phyloP scores from a whole-genome alignment of 768 basidiomycete genomes.

The Xerocomus spinulosus region DNA sequence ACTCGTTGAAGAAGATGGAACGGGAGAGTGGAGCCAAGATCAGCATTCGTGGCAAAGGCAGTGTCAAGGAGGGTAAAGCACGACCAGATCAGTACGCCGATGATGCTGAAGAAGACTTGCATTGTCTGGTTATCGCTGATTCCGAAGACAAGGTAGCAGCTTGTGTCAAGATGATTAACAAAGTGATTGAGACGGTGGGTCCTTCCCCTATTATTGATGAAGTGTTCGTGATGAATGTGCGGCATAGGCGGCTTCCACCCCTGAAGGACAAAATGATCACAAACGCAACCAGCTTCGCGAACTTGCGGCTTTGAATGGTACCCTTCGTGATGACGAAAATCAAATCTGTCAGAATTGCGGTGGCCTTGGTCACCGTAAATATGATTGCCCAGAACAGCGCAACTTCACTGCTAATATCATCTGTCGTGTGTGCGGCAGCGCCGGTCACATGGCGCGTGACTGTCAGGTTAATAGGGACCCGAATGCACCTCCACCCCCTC shows the following conservation, averaged over 20 bases:
- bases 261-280: slow-evolving; percentile 99
- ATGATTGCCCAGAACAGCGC: slow-evolving; percentile 96
- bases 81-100: slow-evolving; percentile 91
- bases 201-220: not conserved
- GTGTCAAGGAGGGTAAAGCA: slow-evolving; percentile 98
- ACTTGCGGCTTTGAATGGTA: slow-evolving; percentile 95
- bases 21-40: slow-evolving; percentile 97
- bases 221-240: not conserved
- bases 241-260: slow-evolving; percentile 90
- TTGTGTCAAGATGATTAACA: slow-evolving; percentile 96
- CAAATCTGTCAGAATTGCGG: slow-evolving; percentile 98
- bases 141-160: slow-evolving; percentile 84
- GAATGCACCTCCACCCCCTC: slow-evolving; percentile 57
- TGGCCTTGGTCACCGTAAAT: slow-evolving; percentile 93
- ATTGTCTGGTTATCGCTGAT: slow-evolving; percentile 94
- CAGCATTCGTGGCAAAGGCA: slow-evolving; percentile 96
- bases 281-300: slow-evolving; percentile 98
- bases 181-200: slow-evolving; percentile 93
- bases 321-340: slow-evolving; percentile 98
- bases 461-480: slow-evolving; percentile 93
- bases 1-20: slow-evolving; percentile 99
- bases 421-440: slow-evolving; percentile 96
- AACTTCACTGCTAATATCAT: slow-evolving; percentile 99
- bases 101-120: slow-evolving; percentile 97
- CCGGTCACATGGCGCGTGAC: slow-evolving; percentile 98